These are phyloP conservation scores for Scopulariopsis brevicaulis DNA, from an alignment of 2,329 filamentous ascomycete genomes.

Conservation along the genomic window DNA sequence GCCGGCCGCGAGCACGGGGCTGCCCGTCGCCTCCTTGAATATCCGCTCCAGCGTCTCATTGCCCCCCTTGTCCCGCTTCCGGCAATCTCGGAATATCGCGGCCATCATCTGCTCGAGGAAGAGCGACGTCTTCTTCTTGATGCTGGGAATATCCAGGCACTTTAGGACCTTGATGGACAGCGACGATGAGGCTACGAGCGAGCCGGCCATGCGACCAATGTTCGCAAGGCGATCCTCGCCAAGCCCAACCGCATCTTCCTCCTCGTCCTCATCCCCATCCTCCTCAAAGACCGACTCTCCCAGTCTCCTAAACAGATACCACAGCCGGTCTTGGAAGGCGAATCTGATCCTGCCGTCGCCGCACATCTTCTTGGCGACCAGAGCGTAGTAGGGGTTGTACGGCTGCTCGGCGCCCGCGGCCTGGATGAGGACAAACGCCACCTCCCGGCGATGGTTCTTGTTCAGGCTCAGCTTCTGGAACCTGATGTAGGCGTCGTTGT, in stretches of 20 bases:
- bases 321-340: conserved; percentile 78
- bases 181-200: conserved; percentile 32
- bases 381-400: conserved; percentile 89
- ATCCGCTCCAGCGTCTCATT: conserved; percentile 50
- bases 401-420: conserved; percentile 72
- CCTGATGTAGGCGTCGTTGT: conserved; percentile 70
- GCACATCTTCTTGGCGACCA: conserved; percentile 72
- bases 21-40: conserved; percentile 52
- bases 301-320: conserved; percentile 74
- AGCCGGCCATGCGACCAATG: conserved; percentile 42
- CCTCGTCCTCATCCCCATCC: conserved; percentile 44
- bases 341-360: conserved; percentile 64
- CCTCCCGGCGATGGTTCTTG: conserved; percentile 74
- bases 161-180: conserved; percentile 42
- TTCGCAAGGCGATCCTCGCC: conserved; percentile 40
- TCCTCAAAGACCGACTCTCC: conserved; percentile 69
- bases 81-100: conserved; percentile 57
- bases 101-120: conserved; percentile 78
- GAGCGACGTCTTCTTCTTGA: conserved; percentile 63
- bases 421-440: conserved; percentile 77
- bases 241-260: conserved; percentile 32
- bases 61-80: conserved; percentile 27
- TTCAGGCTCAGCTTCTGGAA: conserved; percentile 76
- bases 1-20: conserved; percentile 58
- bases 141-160: conserved; percentile 65